These are phyloP conservation scores for Melampsora larici-populina DNA, from an alignment of 1,284 basidiomycete species.

Conservation along the genomic window DNA sequence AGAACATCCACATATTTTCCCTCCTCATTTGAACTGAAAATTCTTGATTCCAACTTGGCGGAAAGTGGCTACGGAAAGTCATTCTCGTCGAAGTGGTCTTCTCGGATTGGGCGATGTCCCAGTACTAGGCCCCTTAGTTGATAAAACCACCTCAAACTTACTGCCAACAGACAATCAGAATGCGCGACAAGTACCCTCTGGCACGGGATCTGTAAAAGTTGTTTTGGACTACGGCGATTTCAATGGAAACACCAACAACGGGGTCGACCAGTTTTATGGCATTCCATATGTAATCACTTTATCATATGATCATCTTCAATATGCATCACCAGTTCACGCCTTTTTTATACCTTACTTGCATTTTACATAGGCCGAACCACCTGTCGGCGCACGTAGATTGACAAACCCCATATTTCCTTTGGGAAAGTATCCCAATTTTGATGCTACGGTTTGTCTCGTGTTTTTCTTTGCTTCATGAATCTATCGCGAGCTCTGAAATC, in stretches of 20 bases:
- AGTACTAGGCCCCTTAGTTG: neutral
- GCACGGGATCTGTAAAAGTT: neutral
- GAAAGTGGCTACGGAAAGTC: neutral
- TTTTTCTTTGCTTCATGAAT: neutral
- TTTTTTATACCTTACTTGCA: neutral
- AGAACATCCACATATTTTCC: too few relatives aligned
- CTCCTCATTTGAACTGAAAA: too few relatives aligned
- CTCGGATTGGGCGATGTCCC: neutral
- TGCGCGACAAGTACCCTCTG: neutral
- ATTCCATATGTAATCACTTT: neutral
- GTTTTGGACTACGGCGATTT: too few relatives aligned
- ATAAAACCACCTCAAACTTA: neutral
- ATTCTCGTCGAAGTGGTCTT: neutral
- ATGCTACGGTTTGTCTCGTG: neutral
- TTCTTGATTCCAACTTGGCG: too few relatives aligned
- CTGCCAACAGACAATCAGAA: neutral
- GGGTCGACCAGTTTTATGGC: slow-evolving; percentile 1
- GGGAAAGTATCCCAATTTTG: neutral
- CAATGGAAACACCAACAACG: neutral
- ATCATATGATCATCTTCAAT: neutral
- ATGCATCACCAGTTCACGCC: neutral
- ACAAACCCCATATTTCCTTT: neutral
- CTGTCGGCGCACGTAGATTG: neutral
- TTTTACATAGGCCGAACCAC: slow-evolving; percentile 9
- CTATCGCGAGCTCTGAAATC: too few relatives aligned